Evolutionary conservation across 768 basidiomycete genomes (phyloP).

Genomic region (Calocybe gangraenosa): DNA sequence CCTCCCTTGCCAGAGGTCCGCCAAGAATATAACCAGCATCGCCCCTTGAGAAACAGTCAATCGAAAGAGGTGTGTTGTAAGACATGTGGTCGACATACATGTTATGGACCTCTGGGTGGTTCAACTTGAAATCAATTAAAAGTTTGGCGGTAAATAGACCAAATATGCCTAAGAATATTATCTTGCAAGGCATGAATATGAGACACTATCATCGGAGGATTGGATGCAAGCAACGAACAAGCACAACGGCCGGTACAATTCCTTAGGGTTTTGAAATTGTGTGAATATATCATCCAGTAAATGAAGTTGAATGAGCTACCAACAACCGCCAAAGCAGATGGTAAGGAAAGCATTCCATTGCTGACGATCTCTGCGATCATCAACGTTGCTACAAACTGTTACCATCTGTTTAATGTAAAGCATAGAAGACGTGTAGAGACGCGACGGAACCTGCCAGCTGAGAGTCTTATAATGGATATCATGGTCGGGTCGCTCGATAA

Average conservation of each 20-base stretch:
- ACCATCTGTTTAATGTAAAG: no score
- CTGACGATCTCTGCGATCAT: conserved; percentile 59
- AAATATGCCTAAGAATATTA: conserved; percentile 49
- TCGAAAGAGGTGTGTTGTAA: not conserved
- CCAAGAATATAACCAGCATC: conserved; percentile 49
- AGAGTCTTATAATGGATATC: conserved; percentile 51
- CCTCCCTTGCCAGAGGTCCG: conserved; percentile 42
- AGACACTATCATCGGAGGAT: no score
- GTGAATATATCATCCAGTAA: not conserved
- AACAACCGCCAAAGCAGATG: conserved; percentile 46
- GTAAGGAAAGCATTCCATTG: conserved; percentile 53
- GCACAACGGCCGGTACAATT: conserved; percentile 45
- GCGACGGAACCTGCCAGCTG: conserved; percentile 38
- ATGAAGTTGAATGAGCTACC: conserved; percentile 24
- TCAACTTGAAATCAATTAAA: conserved; percentile 53
- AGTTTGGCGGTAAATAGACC: conserved; percentile 49
- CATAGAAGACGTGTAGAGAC: no score
- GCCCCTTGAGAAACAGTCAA: conserved; percentile 26
- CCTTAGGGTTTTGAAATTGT: conserved; percentile 23
- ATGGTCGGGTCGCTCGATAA: conserved; percentile 37
- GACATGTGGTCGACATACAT: conserved; percentile 24
- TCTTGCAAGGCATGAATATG: conserved; percentile 15
- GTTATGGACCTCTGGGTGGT: conserved; percentile 49
- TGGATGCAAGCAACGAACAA: conserved; percentile 15
- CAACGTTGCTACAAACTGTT: conserved; percentile 41